Evolutionary conservation across 1,139 yeast genomes (phyloP).

Genomic region (Hansenula lynferdii): DNA sequence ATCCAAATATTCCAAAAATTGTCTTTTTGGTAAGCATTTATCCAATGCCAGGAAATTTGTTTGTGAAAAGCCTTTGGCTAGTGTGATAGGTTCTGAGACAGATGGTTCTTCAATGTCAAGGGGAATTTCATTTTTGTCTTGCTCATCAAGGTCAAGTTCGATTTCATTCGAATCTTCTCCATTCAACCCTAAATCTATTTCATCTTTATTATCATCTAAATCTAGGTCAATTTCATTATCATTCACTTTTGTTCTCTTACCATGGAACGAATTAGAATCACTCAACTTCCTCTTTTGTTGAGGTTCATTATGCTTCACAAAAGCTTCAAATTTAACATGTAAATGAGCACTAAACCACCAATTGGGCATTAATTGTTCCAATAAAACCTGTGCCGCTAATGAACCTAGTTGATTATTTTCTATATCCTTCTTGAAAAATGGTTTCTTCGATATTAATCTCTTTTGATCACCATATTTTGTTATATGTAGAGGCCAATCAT

Average conservation of each 20-base stretch:
- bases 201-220: constrained; percentile 23
- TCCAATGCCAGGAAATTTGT: constrained; percentile 79
- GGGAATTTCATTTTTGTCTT: constrained; percentile 13
- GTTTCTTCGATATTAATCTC: constrained; percentile 50
- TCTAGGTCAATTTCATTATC: constrained; percentile 39
- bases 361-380: constrained; percentile 52
- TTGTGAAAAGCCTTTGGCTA: constrained; percentile 17
- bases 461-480: constrained; percentile 56
- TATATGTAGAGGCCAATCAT: constrained; percentile 94
- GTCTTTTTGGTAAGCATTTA: constrained; percentile 66
- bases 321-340: constrained; percentile 71
- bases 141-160: constrained; percentile 15
- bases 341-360: constrained; percentile 90
- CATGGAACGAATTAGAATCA: constrained; percentile 2
- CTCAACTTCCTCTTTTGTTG: constrained; percentile 12
- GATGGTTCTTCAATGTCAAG: constrained; percentile 15
- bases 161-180: constrained; percentile 16
- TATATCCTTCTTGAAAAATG: constrained; percentile 64
- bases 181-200: constrained; percentile 8
- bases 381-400: constrained; percentile 57
- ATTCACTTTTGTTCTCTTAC: constrained; percentile 19
- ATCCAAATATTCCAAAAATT: constrained; percentile 43
- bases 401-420: constrained; percentile 62
- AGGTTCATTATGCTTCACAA: constrained; percentile 30
- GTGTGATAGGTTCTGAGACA: constrained; percentile 1